Conservation (phyloP, 345 rosid species). For the Populus ilicifolia region DNA sequence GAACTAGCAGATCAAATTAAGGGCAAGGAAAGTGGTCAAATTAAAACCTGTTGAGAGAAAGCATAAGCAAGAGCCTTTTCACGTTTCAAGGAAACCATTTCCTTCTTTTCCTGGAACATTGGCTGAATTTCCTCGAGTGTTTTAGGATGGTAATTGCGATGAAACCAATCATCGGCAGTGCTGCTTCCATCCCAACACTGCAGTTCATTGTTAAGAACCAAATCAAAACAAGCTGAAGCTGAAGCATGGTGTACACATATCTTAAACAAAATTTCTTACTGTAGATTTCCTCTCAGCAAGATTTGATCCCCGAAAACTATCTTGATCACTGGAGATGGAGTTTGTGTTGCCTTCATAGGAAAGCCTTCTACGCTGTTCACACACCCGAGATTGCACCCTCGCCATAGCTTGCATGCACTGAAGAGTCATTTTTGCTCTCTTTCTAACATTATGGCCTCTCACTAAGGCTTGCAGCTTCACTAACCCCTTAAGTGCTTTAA, state of each 20-base stretch:
- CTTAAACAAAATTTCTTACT: slow-evolving; percentile 12
- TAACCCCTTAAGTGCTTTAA: slow-evolving; percentile 13
- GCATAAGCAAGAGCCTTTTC: slow-evolving; percentile 16
- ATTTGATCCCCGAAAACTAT: slow-evolving; percentile 19
- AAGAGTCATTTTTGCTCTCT: slow-evolving; percentile 10
- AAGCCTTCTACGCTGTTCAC: slow-evolving; percentile 10
- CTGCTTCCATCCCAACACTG: slow-evolving; percentile 17
- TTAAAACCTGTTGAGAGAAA: slow-evolving; percentile 40
- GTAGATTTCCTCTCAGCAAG: slow-evolving; percentile 14
- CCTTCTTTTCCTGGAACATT: slow-evolving; percentile 22
- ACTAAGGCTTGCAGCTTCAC: slow-evolving; percentile 24
- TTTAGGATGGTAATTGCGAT: slow-evolving; percentile 16
- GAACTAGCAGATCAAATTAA: not conserved
- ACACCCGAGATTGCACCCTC: slow-evolving; percentile 15
- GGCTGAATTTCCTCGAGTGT: slow-evolving; percentile 36
- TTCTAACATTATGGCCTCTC: slow-evolving; percentile 17
- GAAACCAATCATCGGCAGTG: not conserved
- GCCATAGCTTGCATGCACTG: slow-evolving; percentile 20
- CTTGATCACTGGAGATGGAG: not conserved
- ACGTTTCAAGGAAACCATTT: slow-evolving; percentile 2
- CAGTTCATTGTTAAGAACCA: not conserved
- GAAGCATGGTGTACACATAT: not conserved
- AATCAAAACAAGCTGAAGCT: not conserved
- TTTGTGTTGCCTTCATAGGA: slow-evolving; percentile 16
- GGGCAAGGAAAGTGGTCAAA: not conserved